Evolutionary conservation across 805 yeast species (phyloP).

Genomic region (Debaryomyces prosopidis): DNA sequence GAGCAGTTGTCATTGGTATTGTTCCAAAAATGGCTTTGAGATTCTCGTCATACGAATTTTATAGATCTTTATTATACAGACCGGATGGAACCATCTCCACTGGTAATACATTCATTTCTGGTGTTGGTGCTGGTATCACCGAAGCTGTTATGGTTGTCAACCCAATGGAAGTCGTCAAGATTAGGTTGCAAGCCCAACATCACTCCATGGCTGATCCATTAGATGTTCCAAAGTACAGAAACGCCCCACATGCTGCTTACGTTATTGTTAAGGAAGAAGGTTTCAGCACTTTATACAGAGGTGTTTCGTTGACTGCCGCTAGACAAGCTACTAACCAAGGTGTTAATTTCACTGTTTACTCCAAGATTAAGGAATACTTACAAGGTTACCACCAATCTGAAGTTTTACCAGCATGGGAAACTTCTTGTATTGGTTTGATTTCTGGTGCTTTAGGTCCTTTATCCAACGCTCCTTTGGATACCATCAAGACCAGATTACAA

Average conservation of each 20-base stretch:
- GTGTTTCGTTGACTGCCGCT: slow-evolving; percentile 93
- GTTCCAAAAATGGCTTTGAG: slow-evolving; percentile 98
- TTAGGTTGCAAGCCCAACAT: slow-evolving; percentile 93
- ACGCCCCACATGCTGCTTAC: slow-evolving; percentile 88
- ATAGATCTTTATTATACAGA: slow-evolving; percentile 67
- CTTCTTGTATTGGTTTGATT: slow-evolving; percentile 84
- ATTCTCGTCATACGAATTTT: slow-evolving; percentile 90
- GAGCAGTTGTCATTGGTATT: slow-evolving; percentile 96
- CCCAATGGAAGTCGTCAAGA: slow-evolving; percentile 97
- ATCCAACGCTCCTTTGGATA: slow-evolving; percentile 96
- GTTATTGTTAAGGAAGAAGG: slow-evolving; percentile 91
- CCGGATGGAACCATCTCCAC: slow-evolving; percentile 69
- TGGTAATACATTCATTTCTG: slow-evolving; percentile 79
- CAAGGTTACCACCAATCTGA: slow-evolving; percentile 59
- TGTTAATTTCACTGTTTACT: slow-evolving; percentile 94
- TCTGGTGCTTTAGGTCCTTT: slow-evolving; percentile 98
- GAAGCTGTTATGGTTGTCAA: slow-evolving; percentile 94
- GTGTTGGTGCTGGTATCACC: slow-evolving; percentile 96
- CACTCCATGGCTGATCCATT: slow-evolving; percentile 86
- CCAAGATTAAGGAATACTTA: slow-evolving; percentile 72
- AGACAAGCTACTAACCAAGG: slow-evolving; percentile 99
- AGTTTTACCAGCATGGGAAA: slow-evolving; percentile 88
- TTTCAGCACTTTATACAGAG: slow-evolving; percentile 81
- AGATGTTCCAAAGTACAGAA: slow-evolving; percentile 80
- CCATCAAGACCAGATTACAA: slow-evolving; percentile 95